These are phyloP conservation scores for Sugiyamaella chiloensis DNA, from an alignment of 805 yeast genomes.

Conservation along the genomic window DNA sequence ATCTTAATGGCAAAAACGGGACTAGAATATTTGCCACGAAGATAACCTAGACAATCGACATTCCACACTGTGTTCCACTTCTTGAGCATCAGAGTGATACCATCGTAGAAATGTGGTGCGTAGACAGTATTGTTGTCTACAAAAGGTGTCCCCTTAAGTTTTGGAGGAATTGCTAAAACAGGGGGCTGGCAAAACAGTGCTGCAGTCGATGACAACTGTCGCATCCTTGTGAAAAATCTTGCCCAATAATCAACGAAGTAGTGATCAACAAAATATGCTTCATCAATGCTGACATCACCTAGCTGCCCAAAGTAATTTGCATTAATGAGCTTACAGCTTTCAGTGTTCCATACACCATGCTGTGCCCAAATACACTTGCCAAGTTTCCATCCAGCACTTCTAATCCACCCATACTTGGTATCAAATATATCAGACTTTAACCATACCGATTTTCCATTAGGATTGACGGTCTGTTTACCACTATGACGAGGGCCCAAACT, in stretches of 20 bases:
- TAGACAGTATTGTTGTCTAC: slow-evolving; percentile 60
- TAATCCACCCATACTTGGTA: slow-evolving; percentile 62
- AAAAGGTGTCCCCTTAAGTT: slow-evolving; percentile 43
- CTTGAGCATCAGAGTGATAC: slow-evolving; percentile 87
- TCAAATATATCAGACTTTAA: slow-evolving; percentile 51
- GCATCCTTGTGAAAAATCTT: slow-evolving; percentile 42
- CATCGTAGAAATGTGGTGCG: slow-evolving; percentile 93
- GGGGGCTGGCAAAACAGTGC: slow-evolving; percentile 77
- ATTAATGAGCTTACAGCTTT: slow-evolving; percentile 32
- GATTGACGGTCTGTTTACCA: slow-evolving; percentile 57
- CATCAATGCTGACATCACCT: slow-evolving; percentile 25
- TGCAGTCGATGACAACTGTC: slow-evolving; percentile 41
- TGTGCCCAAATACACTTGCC: slow-evolving; percentile 81
- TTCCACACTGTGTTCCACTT: slow-evolving; percentile 82
- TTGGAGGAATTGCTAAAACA: slow-evolving; percentile 74
- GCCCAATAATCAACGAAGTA: slow-evolving; percentile 63
- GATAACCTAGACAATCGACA: slow-evolving; percentile 84
- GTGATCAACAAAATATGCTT: slow-evolving; percentile 45
- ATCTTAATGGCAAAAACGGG: slow-evolving; percentile 69
- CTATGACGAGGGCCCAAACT: slow-evolving; percentile 72
- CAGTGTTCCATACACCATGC: slow-evolving; percentile 70
- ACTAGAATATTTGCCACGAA: slow-evolving; percentile 69
- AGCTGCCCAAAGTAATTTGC: slow-evolving; percentile 49
- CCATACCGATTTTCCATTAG: slow-evolving; percentile 64
- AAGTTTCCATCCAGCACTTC: slow-evolving; percentile 60